Conservation (phyloP, 768 basidiomycete species). For the Fistulinella prunicolor region DNA sequence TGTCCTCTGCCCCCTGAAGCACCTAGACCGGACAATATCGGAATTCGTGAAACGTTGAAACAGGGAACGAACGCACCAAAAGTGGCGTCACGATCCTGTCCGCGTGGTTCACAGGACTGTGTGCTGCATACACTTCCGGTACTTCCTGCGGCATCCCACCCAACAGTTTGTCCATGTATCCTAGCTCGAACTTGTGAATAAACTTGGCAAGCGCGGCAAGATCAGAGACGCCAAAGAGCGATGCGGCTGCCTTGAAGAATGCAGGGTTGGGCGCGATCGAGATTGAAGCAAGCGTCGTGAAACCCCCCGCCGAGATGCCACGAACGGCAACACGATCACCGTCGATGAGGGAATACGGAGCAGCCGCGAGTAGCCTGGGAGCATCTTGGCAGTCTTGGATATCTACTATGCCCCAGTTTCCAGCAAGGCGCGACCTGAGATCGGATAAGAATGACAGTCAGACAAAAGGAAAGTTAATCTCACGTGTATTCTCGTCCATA, state of each 20-base stretch:
- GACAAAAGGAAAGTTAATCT: constrained; percentile 1
- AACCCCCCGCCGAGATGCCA: constrained; percentile 74
- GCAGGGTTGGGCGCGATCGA: constrained; percentile 39
- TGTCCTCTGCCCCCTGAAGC: constrained; percentile 63
- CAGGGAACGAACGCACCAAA: constrained; percentile 42
- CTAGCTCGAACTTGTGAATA: constrained; percentile 72
- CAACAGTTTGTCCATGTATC: constrained; percentile 58
- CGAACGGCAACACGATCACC: constrained; percentile 61
- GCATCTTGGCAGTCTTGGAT: constrained; percentile 62
- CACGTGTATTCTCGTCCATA: constrained; percentile 68
- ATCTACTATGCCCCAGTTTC: constrained; percentile 74
- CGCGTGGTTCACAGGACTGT: constrained; percentile 63
- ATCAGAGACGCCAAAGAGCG: constrained; percentile 69
- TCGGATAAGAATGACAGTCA: neutral
- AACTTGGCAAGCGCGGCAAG: constrained; percentile 52
- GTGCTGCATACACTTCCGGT: constrained; percentile 54
- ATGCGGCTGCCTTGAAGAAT: constrained; percentile 59
- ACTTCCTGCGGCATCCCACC: constrained; percentile 53
- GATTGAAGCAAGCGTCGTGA: constrained; percentile 54
- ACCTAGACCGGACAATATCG: constrained; percentile 42
- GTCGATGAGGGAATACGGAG: constrained; percentile 57
- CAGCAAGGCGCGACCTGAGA: constrained; percentile 48
- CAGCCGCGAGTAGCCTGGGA: constrained; percentile 44
- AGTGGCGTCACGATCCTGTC: constrained; percentile 60
- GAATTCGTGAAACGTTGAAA: neutral